Evolutionary conservation across 345 rosid species (phyloP), one percentile per base, ranked within the genome.

Genomic region (Heritiera fomes): DNA sequence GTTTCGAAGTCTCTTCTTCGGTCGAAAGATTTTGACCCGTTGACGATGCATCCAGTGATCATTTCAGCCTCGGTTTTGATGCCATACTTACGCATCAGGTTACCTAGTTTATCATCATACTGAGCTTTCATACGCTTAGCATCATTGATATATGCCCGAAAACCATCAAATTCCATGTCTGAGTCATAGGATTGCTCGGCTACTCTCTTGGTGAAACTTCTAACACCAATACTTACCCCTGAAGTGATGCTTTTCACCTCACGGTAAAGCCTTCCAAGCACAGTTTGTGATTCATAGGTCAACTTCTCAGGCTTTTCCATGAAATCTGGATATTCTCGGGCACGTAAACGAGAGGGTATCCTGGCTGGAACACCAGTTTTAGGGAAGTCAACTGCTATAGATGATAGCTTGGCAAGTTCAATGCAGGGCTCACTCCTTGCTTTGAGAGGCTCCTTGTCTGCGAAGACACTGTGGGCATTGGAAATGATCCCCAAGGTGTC

Each of bases 281-380:
- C 87, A 2, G 58, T 58, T 2, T 56, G 55, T 0, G 93, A 91
- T 76, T 79, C 84, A 7, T 91, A 90, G 0, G 93, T 84, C 0
- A 62, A 8, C 20, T 84, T 87, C 8, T 87, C 85, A 0, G 74
- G 79, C 75, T 88, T 91, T 55, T 87, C 93, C 93, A 91, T 91
- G 86, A 86, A 90, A 81, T 91, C 90, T 0, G 93, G 95, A 75
- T 83, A 91, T 55, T 83, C 83, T 78, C 52, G 84, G 68, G 77
- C 86, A 1, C 83, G 79, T 8, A 87, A 79, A 8, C 86, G 73
- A 1, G 13, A 60, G 0, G 92, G 90, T 47, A 88, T 83, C 80
- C 80, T 77, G 0, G 92, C 93, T 5, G 92, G 87, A 14, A 87
- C 79, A 10, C 92, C 92, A 0, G 93, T 90, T 88, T 90, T 91